These are phyloP conservation scores for Trametes sp. DNA, from an alignment of 1,284 basidiomycete genomes.

Conservation along the genomic window DNA sequence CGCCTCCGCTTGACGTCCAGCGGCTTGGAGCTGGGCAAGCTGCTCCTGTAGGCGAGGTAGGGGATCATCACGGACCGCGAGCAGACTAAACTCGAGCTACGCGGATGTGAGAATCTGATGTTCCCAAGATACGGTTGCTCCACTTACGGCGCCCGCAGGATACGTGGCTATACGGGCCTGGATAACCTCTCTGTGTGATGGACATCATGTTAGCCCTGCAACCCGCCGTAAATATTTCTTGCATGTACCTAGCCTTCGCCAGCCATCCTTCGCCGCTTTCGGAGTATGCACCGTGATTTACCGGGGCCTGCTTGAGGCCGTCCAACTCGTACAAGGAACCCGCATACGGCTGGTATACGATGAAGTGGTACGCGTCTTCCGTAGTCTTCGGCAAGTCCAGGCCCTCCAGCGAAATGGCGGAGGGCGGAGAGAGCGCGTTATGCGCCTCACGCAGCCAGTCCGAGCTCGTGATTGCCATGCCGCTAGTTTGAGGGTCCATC, in stretches of 20 bases:
- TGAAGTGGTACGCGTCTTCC: slow-evolving; percentile 94
- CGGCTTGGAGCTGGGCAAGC: slow-evolving; percentile 55
- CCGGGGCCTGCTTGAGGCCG: slow-evolving; percentile 79
- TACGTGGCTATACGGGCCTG: slow-evolving; percentile 89
- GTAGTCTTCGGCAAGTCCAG: slow-evolving; percentile 71
- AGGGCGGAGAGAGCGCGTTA: slow-evolving; percentile 90
- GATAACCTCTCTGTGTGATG: slow-evolving; percentile 71
- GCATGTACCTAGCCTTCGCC: slow-evolving; percentile 69
- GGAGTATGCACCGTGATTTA: slow-evolving; percentile 79
- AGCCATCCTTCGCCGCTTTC: slow-evolving; percentile 83
- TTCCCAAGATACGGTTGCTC: background rate
- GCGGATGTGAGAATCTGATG: slow-evolving; percentile 2
- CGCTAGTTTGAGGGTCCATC: slow-evolving; percentile 88
- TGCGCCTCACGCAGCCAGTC: slow-evolving; percentile 87
- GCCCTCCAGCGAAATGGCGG: slow-evolving; percentile 81
- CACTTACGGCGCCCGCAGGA: slow-evolving; percentile 79
- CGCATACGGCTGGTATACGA: slow-evolving; percentile 86
- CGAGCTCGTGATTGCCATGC: slow-evolving; percentile 86
- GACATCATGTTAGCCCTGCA: background rate
- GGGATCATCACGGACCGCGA: slow-evolving; percentile 85
- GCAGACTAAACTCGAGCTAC: slow-evolving; percentile 90
- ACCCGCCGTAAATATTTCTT: background rate
- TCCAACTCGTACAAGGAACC: slow-evolving; percentile 92
- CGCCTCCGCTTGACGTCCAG: slow-evolving; percentile 53
- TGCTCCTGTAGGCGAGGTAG: slow-evolving; percentile 70